phyloP scores from a whole-genome alignment of 768 basidiomycete genomes.

The Suillus occidentalis region DNA sequence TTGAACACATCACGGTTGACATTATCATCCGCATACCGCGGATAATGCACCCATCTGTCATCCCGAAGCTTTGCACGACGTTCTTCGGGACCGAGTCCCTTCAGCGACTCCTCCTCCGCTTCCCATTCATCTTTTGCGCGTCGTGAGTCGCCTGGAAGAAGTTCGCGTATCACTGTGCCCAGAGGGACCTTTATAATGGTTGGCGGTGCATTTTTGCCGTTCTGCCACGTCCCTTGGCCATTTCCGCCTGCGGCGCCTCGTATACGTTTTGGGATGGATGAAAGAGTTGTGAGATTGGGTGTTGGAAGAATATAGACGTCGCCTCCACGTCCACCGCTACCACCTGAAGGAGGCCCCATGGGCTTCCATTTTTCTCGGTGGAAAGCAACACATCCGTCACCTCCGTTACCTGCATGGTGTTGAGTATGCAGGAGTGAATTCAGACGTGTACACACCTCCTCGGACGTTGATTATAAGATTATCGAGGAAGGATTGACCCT shows the following conservation, averaged over 20 bases:
- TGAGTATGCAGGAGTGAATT: slow-evolving; percentile 7
- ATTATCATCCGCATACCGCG: slow-evolving; percentile 61
- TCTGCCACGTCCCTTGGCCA: slow-evolving; percentile 86
- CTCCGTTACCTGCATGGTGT: slow-evolving; percentile 66
- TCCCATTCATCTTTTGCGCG: slow-evolving; percentile 71
- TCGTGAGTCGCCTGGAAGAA: slow-evolving; percentile 64
- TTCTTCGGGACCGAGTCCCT: slow-evolving; percentile 47
- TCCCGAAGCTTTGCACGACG: slow-evolving; percentile 61
- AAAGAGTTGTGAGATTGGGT: slow-evolving; percentile 73
- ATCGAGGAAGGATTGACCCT: slow-evolving; percentile 84
- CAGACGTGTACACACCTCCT: slow-evolving; percentile 51
- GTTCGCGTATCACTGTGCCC: slow-evolving; percentile 85
- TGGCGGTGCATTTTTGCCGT: slow-evolving; percentile 74
- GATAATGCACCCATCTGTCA: slow-evolving; percentile 81
- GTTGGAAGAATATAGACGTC: slow-evolving; percentile 85
- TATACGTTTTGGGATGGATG: slow-evolving; percentile 66
- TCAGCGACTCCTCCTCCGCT: slow-evolving; percentile 60
- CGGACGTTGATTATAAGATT: slow-evolving; percentile 76
- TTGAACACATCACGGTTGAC: slow-evolving; percentile 62
- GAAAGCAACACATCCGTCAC: slow-evolving; percentile 90
- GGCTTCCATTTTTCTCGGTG: slow-evolving; percentile 86
- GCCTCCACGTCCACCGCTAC: slow-evolving; percentile 88
- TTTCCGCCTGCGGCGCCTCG: slow-evolving; percentile 64
- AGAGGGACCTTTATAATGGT: slow-evolving; percentile 80
- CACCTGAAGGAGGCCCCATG: slow-evolving; percentile 89